Conservation (phyloP, 2,329 filamentous ascomycete genomes). For the Botrytis galanthina region DNA sequence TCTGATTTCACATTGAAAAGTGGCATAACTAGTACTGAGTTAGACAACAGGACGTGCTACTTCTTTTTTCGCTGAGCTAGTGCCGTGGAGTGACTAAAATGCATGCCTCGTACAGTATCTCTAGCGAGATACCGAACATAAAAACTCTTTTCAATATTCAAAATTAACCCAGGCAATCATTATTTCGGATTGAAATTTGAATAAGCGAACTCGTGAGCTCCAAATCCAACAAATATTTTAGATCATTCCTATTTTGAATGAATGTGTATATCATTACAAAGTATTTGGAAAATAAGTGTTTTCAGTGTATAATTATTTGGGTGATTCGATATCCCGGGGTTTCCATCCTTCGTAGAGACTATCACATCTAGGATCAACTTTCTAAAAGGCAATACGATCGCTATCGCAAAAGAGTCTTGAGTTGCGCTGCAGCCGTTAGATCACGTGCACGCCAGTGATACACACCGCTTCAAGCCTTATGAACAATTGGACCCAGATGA, state of each 20-base stretch:
- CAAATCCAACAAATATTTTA: not conserved
- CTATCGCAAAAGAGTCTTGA: not conserved
- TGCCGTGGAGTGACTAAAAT: not conserved
- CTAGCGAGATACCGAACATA: not conserved
- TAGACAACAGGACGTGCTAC: not conserved
- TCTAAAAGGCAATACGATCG: not conserved
- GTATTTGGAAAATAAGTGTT: not conserved
- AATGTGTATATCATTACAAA: not conserved
- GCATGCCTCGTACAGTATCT: not conserved
- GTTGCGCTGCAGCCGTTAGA: not conserved
- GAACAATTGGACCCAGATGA: conserved; percentile 5
- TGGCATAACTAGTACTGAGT: not conserved
- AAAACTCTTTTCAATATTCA: not conserved
- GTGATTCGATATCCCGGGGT: not conserved
- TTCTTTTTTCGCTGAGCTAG: not conserved
- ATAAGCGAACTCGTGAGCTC: not conserved
- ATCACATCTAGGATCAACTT: not conserved
- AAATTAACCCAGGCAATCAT: not conserved
- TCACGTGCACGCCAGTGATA: conserved; percentile 3
- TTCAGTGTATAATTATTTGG: not conserved
- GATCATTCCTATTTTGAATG: not conserved
- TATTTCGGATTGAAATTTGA: not conserved
- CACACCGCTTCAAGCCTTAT: conserved; percentile 12
- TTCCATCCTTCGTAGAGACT: not conserved
- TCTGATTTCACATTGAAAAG: not conserved